Evolutionary conservation across 129 eudicot genomes (phyloP).

Genomic region (Sambucus nigra): DNA sequence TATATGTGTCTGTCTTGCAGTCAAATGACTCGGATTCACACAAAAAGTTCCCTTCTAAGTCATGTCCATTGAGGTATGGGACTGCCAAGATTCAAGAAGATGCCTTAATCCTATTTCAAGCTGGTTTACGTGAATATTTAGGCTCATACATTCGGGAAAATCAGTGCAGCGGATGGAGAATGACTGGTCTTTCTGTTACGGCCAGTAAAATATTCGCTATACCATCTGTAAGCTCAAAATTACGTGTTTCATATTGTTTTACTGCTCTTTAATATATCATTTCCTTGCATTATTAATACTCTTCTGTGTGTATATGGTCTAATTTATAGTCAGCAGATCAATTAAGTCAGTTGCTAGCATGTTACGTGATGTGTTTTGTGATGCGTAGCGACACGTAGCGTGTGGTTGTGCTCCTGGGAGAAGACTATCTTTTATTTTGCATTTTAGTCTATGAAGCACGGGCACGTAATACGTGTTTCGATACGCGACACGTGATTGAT

Average conservation of each 20-base stretch:
- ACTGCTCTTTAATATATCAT: not conserved
- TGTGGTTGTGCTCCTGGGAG: no score
- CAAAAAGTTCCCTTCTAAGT: slow-evolving; percentile 85
- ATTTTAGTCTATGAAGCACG: no score
- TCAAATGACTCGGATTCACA: slow-evolving; percentile 54
- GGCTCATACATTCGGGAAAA: slow-evolving; percentile 24
- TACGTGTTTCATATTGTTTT: no score
- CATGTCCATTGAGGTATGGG: slow-evolving; percentile 87
- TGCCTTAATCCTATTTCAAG: slow-evolving; percentile 64
- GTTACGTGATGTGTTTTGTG: no score
- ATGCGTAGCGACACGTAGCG: no score
- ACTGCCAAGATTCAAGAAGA: slow-evolving; percentile 69
- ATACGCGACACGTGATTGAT: no score
- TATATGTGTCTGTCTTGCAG: slow-evolving; percentile 28
- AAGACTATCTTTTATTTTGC: no score
- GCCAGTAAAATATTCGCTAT: slow-evolving; percentile 75
- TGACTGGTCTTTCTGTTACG: slow-evolving; percentile 70
- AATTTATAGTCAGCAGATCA: no score
- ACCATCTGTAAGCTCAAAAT: slow-evolving; percentile 73
- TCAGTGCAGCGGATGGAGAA: slow-evolving; percentile 60
- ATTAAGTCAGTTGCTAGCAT: no score
- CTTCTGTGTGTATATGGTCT: not conserved
- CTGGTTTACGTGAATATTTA: slow-evolving; percentile 75
- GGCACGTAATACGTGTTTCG: no score
- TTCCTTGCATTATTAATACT: not conserved